Evolutionary conservation across 2,329 filamentous ascomycete species (phyloP).

Genomic region (Colletotrichum tropicale): DNA sequence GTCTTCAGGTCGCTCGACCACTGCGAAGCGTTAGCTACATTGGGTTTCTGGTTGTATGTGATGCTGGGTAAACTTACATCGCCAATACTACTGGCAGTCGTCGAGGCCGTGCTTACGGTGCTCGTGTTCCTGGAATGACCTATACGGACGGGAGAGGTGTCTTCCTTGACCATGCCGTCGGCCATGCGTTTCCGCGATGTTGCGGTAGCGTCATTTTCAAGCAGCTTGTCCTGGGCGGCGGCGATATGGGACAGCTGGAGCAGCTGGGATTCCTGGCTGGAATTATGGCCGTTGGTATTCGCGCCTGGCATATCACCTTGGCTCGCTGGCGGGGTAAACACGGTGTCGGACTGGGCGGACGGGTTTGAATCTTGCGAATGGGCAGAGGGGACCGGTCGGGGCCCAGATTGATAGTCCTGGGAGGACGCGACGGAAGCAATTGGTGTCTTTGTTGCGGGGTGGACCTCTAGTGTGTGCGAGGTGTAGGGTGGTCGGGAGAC

Average conservation of each 20-base stretch:
- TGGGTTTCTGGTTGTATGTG: no score
- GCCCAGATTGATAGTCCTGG: not conserved
- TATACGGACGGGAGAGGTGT: conserved; percentile 51
- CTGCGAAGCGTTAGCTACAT: conserved; percentile 45
- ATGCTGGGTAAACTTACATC: conserved; percentile 62
- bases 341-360: conserved; percentile 29
- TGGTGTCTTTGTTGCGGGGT: conserved; percentile 22
- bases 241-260: conserved; percentile 63
- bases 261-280: conserved; percentile 62
- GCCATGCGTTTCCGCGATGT: conserved; percentile 75
- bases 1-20: conserved; percentile 80
- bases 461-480: conserved; percentile 16
- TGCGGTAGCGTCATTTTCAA: conserved; percentile 32
- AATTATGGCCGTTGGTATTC: conserved; percentile 39
- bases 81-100: conserved; percentile 73
- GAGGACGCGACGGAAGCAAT: conserved; percentile 26
- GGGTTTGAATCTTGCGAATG: conserved; percentile 31
- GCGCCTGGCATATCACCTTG: conserved; percentile 23
- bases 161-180: conserved; percentile 73
- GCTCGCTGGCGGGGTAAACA: conserved; percentile 32
- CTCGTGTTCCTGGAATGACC: conserved; percentile 77
- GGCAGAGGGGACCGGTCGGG: conserved; percentile 24
- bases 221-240: conserved; percentile 56
- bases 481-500: not conserved
- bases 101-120: conserved; percentile 64